Conservation (phyloP, 805 yeast species). For the Saccharomycopsis amapae region DNA sequence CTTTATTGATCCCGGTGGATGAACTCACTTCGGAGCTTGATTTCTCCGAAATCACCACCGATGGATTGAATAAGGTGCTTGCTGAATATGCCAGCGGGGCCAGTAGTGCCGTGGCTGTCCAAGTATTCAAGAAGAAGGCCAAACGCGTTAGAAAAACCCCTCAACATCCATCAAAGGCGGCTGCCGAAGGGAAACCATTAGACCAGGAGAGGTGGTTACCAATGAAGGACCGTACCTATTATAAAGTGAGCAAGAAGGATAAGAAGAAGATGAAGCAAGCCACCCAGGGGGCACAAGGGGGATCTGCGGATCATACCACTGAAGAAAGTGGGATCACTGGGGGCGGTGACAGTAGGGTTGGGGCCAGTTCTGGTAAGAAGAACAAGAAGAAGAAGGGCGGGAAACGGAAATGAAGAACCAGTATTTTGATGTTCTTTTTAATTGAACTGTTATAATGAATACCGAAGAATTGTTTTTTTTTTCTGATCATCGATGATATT, state of each 20-base stretch:
- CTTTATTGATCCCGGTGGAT: slow-evolving; percentile 25
- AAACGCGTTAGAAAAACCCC: slow-evolving; percentile 23
- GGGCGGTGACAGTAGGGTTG: not conserved
- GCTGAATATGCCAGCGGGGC: slow-evolving; percentile 13
- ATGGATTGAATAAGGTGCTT: slow-evolving; percentile 21
- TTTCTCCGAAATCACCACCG: slow-evolving; percentile 27
- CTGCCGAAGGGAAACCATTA: slow-evolving; percentile 28
- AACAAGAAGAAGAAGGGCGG: slow-evolving; percentile 6
- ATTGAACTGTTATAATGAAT: no score
- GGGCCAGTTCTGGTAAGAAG: not conserved
- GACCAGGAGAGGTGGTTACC: slow-evolving; percentile 91
- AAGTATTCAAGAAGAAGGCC: slow-evolving; percentile 16
- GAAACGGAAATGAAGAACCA: slow-evolving; percentile 7
- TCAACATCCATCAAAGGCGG: slow-evolving; percentile 26
- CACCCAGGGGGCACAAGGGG: slow-evolving; percentile 51
- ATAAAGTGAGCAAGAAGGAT: slow-evolving; percentile 70
- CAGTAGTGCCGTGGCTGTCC: slow-evolving; percentile 21
- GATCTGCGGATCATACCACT: slow-evolving; percentile 37
- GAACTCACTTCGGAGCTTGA: slow-evolving; percentile 29
- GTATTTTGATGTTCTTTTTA: no score
- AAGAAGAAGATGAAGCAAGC: slow-evolving; percentile 33
- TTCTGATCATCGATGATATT: no score
- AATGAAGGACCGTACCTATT: slow-evolving; percentile 73
- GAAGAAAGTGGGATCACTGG: slow-evolving; percentile 29
- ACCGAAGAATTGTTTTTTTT: no score